Conservation (phyloP, 2,329 filamentous ascomycete genomes). For the Paracorniculantispora psalliotae region DNA sequence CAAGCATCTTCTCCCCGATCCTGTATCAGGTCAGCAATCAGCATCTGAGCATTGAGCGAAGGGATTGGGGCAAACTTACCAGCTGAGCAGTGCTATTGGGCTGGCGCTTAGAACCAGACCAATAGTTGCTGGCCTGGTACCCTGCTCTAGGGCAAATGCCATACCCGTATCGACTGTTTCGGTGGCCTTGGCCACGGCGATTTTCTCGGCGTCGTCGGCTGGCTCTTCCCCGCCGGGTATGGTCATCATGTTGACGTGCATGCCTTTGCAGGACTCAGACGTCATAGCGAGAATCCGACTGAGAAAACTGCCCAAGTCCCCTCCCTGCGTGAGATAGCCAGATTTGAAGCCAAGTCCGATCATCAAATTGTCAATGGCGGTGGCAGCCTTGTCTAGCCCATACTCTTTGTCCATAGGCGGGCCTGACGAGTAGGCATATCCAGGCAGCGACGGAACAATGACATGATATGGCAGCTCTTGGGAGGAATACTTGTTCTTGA, state of each 20-base stretch:
- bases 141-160: constrained; percentile 50
- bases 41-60: no score
- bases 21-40: constrained; percentile 20
- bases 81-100: constrained; percentile 53
- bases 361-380: constrained; percentile 48
- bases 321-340: constrained; percentile 52
- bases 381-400: constrained; percentile 22
- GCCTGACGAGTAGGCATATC: constrained; percentile 45
- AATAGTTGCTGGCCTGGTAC: constrained; percentile 50
- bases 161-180: constrained; percentile 37
- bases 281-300: constrained; percentile 36
- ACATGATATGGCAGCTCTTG: constrained; percentile 51
- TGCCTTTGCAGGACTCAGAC: constrained; percentile 43
- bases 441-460: constrained; percentile 50
- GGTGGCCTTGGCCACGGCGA: constrained; percentile 27
- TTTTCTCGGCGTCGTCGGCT: constrained; percentile 2
- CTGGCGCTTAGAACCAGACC: constrained; percentile 48
- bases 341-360: constrained; percentile 44
- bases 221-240: constrained; percentile 12
- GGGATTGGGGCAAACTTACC: constrained; percentile 24
- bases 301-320: constrained; percentile 48
- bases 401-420: constrained; percentile 42
- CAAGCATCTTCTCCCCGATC: constrained; percentile 53
- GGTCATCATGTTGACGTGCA: constrained; percentile 23
- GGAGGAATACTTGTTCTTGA: constrained; percentile 43